Evolutionary conservation across 495 filamentous ascomycete species (phyloP), one percentile per base, ranked within the genome.

Genomic region (Rusavskia elegans): DNA sequence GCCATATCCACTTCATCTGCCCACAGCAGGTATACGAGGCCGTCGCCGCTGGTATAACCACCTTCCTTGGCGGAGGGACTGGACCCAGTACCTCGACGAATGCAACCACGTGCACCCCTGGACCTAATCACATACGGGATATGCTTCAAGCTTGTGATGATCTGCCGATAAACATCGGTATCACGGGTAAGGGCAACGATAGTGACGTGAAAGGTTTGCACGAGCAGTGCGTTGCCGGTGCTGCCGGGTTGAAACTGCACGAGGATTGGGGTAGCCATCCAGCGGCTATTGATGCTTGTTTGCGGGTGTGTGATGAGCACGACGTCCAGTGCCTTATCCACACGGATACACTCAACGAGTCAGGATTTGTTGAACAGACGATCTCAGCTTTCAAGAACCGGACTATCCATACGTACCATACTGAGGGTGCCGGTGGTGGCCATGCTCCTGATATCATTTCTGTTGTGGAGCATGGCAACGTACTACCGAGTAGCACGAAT

Each of bases 261-360:
- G 92, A 98, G 67, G 92, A 98, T 70, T 98, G 92, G 92, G 92
- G 92, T 44, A 81, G 79, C 14, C 95, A 92, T 3, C 92, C 92
- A 0, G 82, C 87, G 1, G 90, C 88, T 14, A 98, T 98, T 65
- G 89, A 98, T 63, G 74, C 83, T 10, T 98, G 92, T 61, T 76
- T 98, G 3, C 67, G 65, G 10, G 81, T 97, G 38, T 97, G 92
- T 65, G 92, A 98, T 58, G 77, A 93, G 57, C 77, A 84, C 41
- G 92, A 98, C 56, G 78, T 97, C 41, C 92, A 98, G 60, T 93
- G 87, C 58, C 81, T 97, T 53, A 96, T 98, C 61, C 92, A 98
- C 64, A 97, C 92, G 3, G 92, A 98, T 66, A 98, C 92, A 0
- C 78, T 98, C 41, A 98, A 98, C 67, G 92, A 98, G 67, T 90